Conservation (phyloP, 441 rosid genomes). For the Pelargonium fulgidum region DNA sequence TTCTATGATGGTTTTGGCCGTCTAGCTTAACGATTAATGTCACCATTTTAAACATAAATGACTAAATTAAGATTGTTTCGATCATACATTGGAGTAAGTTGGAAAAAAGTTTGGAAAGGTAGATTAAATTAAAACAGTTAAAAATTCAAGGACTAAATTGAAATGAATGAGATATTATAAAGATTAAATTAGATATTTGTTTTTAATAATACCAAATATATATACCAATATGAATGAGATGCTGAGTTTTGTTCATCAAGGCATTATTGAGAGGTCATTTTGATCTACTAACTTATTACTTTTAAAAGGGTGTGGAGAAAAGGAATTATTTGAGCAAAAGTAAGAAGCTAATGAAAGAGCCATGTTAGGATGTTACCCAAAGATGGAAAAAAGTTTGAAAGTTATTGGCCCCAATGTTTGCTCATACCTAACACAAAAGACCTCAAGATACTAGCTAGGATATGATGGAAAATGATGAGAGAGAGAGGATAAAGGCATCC, state of each 20-base stretch:
- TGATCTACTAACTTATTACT: neutral
- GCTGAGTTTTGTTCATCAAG: neutral
- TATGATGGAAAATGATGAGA: slow-evolving; percentile 2
- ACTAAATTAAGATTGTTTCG: too few species aligned
- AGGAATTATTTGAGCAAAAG: neutral
- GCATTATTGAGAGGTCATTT: neutral
- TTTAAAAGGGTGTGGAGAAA: neutral
- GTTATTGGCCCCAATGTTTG: neutral
- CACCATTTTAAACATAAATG: too few species aligned
- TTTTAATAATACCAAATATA: too few species aligned
- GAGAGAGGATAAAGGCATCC: too few species aligned
- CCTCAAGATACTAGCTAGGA: neutral
- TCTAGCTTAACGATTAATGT: too few species aligned
- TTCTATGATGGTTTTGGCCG: too few species aligned
- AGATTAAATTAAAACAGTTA: too few species aligned
- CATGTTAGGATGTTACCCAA: slow-evolving; percentile 2
- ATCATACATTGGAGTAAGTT: too few species aligned
- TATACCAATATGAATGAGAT: neutral
- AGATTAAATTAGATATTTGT: too few species aligned
- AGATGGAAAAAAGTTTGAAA: slow-evolving; percentile 1
- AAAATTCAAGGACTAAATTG: too few species aligned
- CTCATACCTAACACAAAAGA: neutral
- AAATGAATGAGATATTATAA: too few species aligned
- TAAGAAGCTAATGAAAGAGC: neutral
- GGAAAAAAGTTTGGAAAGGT: too few species aligned